Conservation (phyloP, 2,329 filamentous ascomycete species). For the Hypoxylon sp. region DNA sequence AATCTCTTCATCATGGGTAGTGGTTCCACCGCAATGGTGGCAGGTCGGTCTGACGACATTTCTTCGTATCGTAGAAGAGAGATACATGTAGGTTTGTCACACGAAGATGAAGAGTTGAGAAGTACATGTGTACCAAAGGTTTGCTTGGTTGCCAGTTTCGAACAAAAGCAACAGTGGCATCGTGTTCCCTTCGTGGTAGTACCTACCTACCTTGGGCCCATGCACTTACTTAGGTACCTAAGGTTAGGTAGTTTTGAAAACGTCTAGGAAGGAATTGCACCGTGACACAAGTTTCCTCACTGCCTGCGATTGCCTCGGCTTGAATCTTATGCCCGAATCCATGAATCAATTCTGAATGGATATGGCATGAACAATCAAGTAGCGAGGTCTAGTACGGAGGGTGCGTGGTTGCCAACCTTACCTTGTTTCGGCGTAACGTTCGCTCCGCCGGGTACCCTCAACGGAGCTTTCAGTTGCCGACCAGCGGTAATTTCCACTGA, state of each 20-base stretch:
- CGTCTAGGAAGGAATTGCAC: background rate
- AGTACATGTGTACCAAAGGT: background rate
- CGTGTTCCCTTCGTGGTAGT: no score
- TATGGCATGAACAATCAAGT: background rate
- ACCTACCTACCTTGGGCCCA: background rate
- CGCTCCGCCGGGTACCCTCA: slow-evolving; percentile 7
- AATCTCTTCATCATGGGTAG: slow-evolving; percentile 48
- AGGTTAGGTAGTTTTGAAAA: no score
- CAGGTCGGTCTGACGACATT: slow-evolving; percentile 38
- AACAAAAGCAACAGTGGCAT: background rate
- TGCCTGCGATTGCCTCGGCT: background rate
- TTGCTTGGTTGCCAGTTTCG: background rate
- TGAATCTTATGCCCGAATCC: background rate
- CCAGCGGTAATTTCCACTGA: background rate
- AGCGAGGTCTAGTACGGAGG: no score
- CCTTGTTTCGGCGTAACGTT: slow-evolving; percentile 26
- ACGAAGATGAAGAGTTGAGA: background rate
- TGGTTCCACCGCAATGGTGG: slow-evolving; percentile 31
- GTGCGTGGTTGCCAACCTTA: background rate
- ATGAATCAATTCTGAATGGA: background rate
- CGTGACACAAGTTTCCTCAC: background rate
- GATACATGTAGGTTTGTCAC: background rate
- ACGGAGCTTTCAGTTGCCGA: slow-evolving; percentile 25
- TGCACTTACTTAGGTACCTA: background rate
- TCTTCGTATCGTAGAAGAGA: background rate